Base-by-base conservation (phyloP, 2,329 filamentous ascomycete genomes). In the Biscogniauxia sp. region DNA sequence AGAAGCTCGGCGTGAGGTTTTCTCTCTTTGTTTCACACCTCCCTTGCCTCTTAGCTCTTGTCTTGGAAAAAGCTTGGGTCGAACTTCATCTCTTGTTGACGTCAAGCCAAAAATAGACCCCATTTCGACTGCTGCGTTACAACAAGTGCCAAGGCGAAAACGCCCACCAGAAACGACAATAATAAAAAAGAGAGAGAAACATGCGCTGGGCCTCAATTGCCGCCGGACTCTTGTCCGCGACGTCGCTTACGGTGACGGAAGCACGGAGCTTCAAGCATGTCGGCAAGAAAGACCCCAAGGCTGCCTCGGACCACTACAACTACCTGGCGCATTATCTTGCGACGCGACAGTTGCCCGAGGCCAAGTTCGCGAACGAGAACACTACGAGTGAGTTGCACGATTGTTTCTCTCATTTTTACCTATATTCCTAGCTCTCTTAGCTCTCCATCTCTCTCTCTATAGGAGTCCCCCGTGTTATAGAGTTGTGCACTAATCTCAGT, bases 201-300 rank as follows among this genome's bases (percentile, higher is more conserved):
- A 74, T 74, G 72, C 68, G 66, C 59, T 66, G 63, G 67, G 60
- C 61, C 25, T 61, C 66, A 8, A 37, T 70, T 50, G 53, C 59
- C 19, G 57, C 64, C 13, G 66, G 65, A 45, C 65, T 73, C 50
- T 57, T 73, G 60, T 65, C 69, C 45, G 65, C 64, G 8, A 65
- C 65, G 52, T 61, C 13, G 55, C 58, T 15, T 67, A 67, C 4
- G 58, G 58, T 57, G 64, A 67, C 28, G 51, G 64, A 64, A 15
- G 59, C 68, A 1, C 67, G 67, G 54, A 72, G 71, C 65, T 70
- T 62, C 55, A 71, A 72, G 64, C 72, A 74, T 25, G 72, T 71
- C 9, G 72, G 72, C 54, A 73, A 68, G 68, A 70, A 68, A 53
- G 64, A 69, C 6, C 59, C 64, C 25, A 64, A 59, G 41, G 53